These are phyloP conservation scores for Coemansia guatemalensis DNA, from an alignment of 192 early-diverging fungal species.

Conservation along the genomic window DNA sequence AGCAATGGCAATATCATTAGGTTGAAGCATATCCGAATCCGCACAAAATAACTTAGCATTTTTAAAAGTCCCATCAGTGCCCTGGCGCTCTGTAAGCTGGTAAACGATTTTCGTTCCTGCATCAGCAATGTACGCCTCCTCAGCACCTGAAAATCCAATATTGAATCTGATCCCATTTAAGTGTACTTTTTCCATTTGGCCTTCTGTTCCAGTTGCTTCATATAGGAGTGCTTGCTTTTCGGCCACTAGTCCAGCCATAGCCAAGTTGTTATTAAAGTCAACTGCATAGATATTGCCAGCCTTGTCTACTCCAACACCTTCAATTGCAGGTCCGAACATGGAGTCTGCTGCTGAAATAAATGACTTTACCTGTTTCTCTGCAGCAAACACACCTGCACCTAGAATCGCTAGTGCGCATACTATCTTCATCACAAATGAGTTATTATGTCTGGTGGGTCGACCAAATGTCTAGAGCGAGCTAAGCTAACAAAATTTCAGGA, in stretches of 20 bases:
- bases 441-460: not conserved
- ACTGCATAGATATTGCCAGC: slow-evolving; percentile 54
- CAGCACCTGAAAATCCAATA: slow-evolving; percentile 16
- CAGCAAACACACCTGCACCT: not conserved
- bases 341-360: slow-evolving; percentile 6
- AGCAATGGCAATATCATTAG: slow-evolving; percentile 57
- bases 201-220: slow-evolving; percentile 11
- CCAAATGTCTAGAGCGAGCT: not conserved
- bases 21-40: slow-evolving; percentile 39
- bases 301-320: slow-evolving; percentile 56
- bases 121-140: slow-evolving; percentile 49
- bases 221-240: slow-evolving; percentile 26
- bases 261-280: slow-evolving; percentile 32
- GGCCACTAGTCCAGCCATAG: slow-evolving; percentile 13
- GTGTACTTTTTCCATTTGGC: slow-evolving; percentile 7
- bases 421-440: not conserved
- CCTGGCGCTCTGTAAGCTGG: slow-evolving; percentile 11
- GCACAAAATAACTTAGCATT: slow-evolving; percentile 32
- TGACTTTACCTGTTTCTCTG: not conserved
- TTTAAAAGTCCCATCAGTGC: slow-evolving; percentile 8
- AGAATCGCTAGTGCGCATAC: not conserved
- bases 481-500: not conserved
- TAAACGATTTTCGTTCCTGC: slow-evolving; percentile 44
- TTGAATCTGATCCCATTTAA: slow-evolving; percentile 57
- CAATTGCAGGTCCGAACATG: slow-evolving; percentile 54